Evolutionary conservation across 768 basidiomycete genomes (phyloP), one percentile per base, ranked within the genome.

Genomic region (Termitomyces titanicus): DNA sequence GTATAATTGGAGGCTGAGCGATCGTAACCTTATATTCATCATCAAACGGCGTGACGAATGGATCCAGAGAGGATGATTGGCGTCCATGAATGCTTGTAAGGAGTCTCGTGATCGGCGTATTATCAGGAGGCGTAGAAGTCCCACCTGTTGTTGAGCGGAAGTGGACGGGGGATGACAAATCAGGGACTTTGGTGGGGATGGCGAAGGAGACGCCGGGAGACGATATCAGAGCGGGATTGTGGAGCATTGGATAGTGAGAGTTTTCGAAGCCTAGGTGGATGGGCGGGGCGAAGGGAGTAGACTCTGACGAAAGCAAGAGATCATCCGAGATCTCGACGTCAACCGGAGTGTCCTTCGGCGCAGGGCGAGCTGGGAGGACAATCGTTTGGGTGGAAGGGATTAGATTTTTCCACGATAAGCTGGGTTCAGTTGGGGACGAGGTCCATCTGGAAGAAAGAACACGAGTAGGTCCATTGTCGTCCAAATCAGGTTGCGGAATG

Each of bases 1-100:
- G 69, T 56, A 69, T 64, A 60, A 63, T 22, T 6, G 57, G 37
- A 18, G 63, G 54, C 8, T 59, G 61, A 10, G 63, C 60, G 27
- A 71, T 62, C 46, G 61, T 64, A 34, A 74, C 67, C 33, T 63
- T 63, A 54, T 80, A 75, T 65, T 88, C 86, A 64, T 89, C 88
- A 67, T 91, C 89, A 68, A 91, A 91, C 8, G 89, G 89, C 48
- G 88, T 89, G 54, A 81, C 79, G 64, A 91, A 91, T 50, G 89
- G 89, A 60, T 78, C 71, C 51, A 73, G 65, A 51, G 67, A 65
- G 43, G 77, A 75, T 47, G 77, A 71, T 59, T 74, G 67, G 56
- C 74, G 72, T 18, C 74, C 72, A 61, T 78, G 68, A 22, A 71
- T 73, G 24, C 73, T 72, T 44, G 79, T 77, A 58, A 78, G 68